phyloP scores from a whole-genome alignment of 805 yeast genomes.

The Monosporozyma yasuniensis region DNA sequence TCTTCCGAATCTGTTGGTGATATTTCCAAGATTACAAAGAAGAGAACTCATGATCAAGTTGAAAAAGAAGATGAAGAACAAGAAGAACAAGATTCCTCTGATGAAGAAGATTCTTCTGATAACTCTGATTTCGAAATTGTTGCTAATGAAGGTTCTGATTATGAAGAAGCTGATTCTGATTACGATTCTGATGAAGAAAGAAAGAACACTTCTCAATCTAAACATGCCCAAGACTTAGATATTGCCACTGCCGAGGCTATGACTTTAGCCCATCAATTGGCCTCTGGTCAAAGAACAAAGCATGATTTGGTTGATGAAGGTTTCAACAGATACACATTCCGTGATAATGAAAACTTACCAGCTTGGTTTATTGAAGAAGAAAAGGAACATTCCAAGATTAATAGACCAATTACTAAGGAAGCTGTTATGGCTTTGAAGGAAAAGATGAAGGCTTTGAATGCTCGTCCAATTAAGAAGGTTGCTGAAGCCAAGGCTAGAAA shows the following conservation, averaged over 20 bases:
- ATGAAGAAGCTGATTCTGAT: constrained; percentile 33
- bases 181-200: constrained; percentile 47
- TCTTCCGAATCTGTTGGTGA: constrained; percentile 18
- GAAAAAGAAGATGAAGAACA: constrained; percentile 14
- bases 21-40: constrained; percentile 8
- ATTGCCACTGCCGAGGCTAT: constrained; percentile 91
- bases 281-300: constrained; percentile 76
- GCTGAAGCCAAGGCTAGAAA: constrained; percentile 95
- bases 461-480: constrained; percentile 98
- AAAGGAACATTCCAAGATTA: constrained; percentile 70
- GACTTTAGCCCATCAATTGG: constrained; percentile 96
- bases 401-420: constrained; percentile 91
- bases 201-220: constrained; percentile 34
- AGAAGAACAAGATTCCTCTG: constrained; percentile 11
- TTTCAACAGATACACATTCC: constrained; percentile 81
- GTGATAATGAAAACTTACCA: constrained; percentile 85
- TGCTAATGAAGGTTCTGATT: constrained; percentile 33
- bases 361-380: constrained; percentile 98
- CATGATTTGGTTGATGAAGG: constrained; percentile 89
- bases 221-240: constrained; percentile 59
- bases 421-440: constrained; percentile 72
- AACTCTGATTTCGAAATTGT: constrained; percentile 40
- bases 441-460: constrained; percentile 73
- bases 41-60: constrained; percentile 14
- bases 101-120: constrained; percentile 19